Base-by-base conservation (phyloP, 176 grass and related monocot species). In the Oryza officinalis region DNA sequence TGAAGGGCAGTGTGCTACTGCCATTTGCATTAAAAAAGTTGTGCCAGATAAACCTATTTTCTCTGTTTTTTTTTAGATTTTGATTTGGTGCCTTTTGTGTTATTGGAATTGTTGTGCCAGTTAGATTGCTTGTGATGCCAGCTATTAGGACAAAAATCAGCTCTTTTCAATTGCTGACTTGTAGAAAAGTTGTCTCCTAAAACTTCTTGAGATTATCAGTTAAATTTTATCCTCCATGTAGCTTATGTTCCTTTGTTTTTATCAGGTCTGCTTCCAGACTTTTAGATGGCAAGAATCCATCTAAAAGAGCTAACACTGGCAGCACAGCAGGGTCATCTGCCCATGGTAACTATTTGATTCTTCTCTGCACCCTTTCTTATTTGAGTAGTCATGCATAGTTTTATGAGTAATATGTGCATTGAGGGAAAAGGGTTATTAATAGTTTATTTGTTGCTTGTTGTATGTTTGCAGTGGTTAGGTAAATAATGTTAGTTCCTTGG, bases 221-320 rank as follows among this genome's bases (percentile, higher is more conserved):
- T 76, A 65, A 31, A 38, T 80, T 76, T 50, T 54, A 27, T 43
- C 69, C 61, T 78, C 18, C 11, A 60, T 57, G 35, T 57, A 71
- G 22, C 75, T 52, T 75, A 65, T 73, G 61, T 60, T 35, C 45
- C 13, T 68, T 17, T 10, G 69, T 79, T 73, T 15, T 82, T 72
- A 66, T 76, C 64, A 94, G 92, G 80, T 84, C 54, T 87, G 87
- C 80, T 75, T 61, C 71, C 12, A 91, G 72, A 89, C 69, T 31
- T 50, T 81, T 85, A 52, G 89, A 94, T 40, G 70, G 80, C 13
- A 90, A 69, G 80, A 72, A 45, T 78, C 79, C 79, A 61, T 75
- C 88, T 15, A 94, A 94, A 87, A 89, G 84, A 77, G 30, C 84
- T 23, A 94, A 91, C 26, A 87, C 61, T 60, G 87, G 52, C 63